phyloP scores from a whole-genome alignment of 139 green algal species.

The Coelastrella sp. region DNA sequence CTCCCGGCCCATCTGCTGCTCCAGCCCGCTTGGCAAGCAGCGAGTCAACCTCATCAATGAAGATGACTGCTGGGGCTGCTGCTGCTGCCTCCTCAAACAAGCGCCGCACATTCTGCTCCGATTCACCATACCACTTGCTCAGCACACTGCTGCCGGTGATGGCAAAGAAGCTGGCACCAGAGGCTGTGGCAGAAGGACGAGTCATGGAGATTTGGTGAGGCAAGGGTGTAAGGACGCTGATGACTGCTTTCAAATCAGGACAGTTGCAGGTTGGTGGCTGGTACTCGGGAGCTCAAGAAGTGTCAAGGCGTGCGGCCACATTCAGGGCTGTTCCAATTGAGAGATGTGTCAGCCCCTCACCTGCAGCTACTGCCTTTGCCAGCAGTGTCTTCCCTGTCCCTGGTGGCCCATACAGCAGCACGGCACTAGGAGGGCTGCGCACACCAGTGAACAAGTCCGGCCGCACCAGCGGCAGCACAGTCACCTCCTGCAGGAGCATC shows the following conservation, averaged over 20 bases:
- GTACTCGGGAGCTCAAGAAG: neutral
- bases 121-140: conserved; percentile 56
- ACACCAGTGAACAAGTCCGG: conserved; percentile 85
- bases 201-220: too few relatives aligned
- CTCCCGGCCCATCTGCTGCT: conserved; percentile 8
- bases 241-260: neutral
- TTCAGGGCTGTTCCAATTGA: too few relatives aligned
- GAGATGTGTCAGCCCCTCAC: neutral
- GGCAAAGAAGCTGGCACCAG: conserved; percentile 44
- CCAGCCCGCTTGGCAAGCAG: conserved; percentile 44
- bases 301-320: neutral
- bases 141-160: conserved; percentile 46
- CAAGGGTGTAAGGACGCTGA: neutral
- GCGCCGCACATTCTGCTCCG: conserved; percentile 55
- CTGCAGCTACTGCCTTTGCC: conserved; percentile 87
- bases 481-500: conserved; percentile 64
- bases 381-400: conserved; percentile 94
- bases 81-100: conserved; percentile 61
- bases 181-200: neutral
- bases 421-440: conserved; percentile 81
- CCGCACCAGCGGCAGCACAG: conserved; percentile 59
- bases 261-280: too few relatives aligned
- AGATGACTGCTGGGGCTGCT: conserved; percentile 60
- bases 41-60: conserved; percentile 67
- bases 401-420: conserved; percentile 93